Evolutionary conservation across 2,329 filamentous ascomycete genomes (phyloP), one percentile per base, ranked within the genome.

Genomic region (Phyllosticta paracitricarpa): DNA sequence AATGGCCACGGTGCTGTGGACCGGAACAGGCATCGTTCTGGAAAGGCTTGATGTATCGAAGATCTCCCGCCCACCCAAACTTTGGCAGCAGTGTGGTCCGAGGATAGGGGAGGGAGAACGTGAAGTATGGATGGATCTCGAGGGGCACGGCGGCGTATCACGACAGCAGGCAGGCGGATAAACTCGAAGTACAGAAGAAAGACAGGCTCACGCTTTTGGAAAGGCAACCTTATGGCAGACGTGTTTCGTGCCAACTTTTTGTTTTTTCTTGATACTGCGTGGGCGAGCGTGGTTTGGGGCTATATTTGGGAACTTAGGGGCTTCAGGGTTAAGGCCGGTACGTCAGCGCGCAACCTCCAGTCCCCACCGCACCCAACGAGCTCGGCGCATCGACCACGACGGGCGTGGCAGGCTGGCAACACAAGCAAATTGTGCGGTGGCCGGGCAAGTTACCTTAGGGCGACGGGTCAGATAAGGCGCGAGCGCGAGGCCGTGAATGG

Each of bases 11-110:
- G 55, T 51, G 54, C 55, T 25, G 40, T 51, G 55, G 59, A 61
- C 59, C 59, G 40, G 54, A 30, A n/a, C 55, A 57, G 55, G 59
- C 54, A 57, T 52, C 52, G 53, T 61, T 61, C 54, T 61, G 35
- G 58, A 61, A 61, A 61, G 54, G 19, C 58, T 48, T 48, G 17
- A 48, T 52, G 52, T 52, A 56, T 52, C 56, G 58, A 61, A 61
- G 40, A 61, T 61, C 54, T 61, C 58, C 58, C 58, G 58, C 58
- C 30, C 30, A 24, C 58, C 33, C 52, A 56, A 54, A 40, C 58
- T 26, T 35, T 51, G 58, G 40, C 14, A 48, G 17, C 40, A 48
- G 17, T 48, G 40, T 48, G 40, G 40, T 48, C 14, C 40, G 40
- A 48, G 40, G 40, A 48, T 48, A n/a, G 14, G 14, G 14, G 40